These are phyloP conservation scores for Pichia sp. DNA, from an alignment of 1,139 yeast genomes.

Conservation along the genomic window DNA sequence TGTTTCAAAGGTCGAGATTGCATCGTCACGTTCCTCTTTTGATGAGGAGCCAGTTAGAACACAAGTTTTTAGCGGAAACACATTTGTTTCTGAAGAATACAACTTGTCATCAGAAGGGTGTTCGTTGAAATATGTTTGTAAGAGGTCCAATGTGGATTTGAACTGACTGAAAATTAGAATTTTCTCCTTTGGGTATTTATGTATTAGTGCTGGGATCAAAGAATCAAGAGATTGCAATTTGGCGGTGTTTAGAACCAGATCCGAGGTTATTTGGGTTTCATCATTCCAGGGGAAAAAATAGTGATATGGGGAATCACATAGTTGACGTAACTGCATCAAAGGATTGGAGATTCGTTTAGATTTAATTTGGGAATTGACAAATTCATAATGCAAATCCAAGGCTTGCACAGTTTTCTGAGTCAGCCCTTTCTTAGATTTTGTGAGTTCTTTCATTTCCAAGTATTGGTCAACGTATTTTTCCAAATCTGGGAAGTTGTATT, in stretches of 20 bases:
- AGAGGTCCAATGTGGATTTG: conserved; percentile 67
- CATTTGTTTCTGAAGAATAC: background rate
- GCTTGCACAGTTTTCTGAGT: background rate
- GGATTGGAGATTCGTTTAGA: conserved; percentile 54
- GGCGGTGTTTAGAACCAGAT: conserved; percentile 50
- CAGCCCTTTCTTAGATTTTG: background rate
- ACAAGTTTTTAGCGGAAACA: conserved; percentile 16
- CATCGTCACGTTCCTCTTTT: conserved; percentile 60
- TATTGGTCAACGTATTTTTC: conserved; percentile 1
- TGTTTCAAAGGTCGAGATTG: conserved; percentile 51
- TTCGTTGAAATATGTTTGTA: conserved; percentile 61
- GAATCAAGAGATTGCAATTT: conserved; percentile 69
- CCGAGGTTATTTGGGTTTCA: conserved; percentile 26
- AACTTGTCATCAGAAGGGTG: conserved; percentile 12
- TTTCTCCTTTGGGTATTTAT: conserved; percentile 44
- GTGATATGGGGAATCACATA: conserved; percentile 80
- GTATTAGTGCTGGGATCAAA: conserved; percentile 47
- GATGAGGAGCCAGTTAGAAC: conserved; percentile 73
- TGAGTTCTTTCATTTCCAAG: background rate
- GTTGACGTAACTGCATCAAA: conserved; percentile 77
- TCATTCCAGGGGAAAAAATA: conserved; percentile 76
- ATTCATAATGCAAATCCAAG: conserved; percentile 24
- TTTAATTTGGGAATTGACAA: conserved; percentile 24
- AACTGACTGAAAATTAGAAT: conserved; percentile 81
- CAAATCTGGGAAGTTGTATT: conserved; percentile 36